phyloP scores from a whole-genome alignment of 2,329 filamentous ascomycete species.

The Sporothrix phasma region DNA sequence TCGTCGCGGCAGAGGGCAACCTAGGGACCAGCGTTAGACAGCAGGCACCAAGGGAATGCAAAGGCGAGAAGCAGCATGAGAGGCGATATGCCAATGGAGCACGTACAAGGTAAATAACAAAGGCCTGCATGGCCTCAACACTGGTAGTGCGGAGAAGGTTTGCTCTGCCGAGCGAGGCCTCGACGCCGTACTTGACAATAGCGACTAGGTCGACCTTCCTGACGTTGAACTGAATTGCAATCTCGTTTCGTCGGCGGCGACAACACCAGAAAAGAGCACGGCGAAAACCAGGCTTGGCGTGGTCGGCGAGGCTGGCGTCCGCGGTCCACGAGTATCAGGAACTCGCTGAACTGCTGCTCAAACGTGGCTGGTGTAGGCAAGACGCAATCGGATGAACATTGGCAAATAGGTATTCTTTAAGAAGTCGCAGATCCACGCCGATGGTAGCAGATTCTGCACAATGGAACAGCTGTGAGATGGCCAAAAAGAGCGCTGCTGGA shows the following conservation, averaged over 20 bases:
- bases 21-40: conserved; percentile 21
- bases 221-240: conserved; percentile 30
- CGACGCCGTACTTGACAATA: conserved; percentile 54
- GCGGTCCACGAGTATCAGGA: conserved; percentile 54
- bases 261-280: conserved; percentile 56
- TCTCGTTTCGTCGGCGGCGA: conserved; percentile 43
- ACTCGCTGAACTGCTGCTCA: conserved; percentile 51
- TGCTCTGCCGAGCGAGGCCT: conserved; percentile 56
- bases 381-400: conserved; percentile 59
- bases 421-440: conserved; percentile 45
- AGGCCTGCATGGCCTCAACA: conserved; percentile 65
- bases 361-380: conserved; percentile 61
- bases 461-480: conserved; percentile 36
- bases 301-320: conserved; percentile 29
- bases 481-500: conserved; percentile 59
- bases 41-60: neutral
- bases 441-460: conserved; percentile 52
- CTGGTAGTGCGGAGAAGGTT: conserved; percentile 62
- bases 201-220: conserved; percentile 27
- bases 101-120: conserved; percentile 64
- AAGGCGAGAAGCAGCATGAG: neutral
- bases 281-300: conserved; percentile 58
- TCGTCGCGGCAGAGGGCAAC: conserved; percentile 56
- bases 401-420: conserved; percentile 56
- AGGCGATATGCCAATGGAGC: neutral